These are phyloP conservation scores for Ilyonectria mors-panacis DNA, from an alignment of 2,329 filamentous ascomycete genomes.

Conservation along the genomic window DNA sequence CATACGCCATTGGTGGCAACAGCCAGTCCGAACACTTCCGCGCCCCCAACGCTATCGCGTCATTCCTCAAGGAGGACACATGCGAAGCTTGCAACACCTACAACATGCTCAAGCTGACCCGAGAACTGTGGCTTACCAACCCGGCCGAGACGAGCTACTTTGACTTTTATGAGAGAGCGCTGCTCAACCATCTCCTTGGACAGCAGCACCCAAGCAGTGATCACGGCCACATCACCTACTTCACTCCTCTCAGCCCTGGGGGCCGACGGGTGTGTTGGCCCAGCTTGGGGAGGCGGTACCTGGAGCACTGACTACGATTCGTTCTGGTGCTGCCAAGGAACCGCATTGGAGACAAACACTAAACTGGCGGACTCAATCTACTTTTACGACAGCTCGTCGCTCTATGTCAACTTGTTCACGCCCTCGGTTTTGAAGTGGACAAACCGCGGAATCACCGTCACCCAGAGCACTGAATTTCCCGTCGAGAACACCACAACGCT, in stretches of 20 bases:
- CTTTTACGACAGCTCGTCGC: conserved; percentile 57
- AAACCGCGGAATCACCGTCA: conserved; percentile 56
- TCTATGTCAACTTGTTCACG: conserved; percentile 66
- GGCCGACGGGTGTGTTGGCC: conserved; percentile 64
- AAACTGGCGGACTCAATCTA: conserved; percentile 69
- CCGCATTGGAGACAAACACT: conserved; percentile 67
- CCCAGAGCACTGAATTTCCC: conserved; percentile 61
- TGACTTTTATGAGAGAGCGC: conserved; percentile 66
- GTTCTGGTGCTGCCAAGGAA: conserved; percentile 70
- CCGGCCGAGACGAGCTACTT: conserved; percentile 60
- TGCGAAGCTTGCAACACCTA: conserved; percentile 69
- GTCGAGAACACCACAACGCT: conserved; percentile 57
- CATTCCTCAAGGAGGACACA: conserved; percentile 61
- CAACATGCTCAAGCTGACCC: conserved; percentile 70
- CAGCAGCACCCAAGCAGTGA: conserved; percentile 59
- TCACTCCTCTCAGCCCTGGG: conserved; percentile 65
- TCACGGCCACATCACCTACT: conserved; percentile 69
- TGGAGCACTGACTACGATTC: conserved; percentile 68
- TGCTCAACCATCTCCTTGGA: conserved; percentile 67
- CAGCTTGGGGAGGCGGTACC: conserved; percentile 68
- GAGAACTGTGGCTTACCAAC: conserved; percentile 64
- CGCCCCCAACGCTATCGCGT: conserved; percentile 61
- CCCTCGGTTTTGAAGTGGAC: conserved; percentile 63
- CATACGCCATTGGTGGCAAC: conserved; percentile 69
- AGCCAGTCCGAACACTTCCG: conserved; percentile 68